phyloP scores from a whole-genome alignment of 257 asterid species.

The Scutellaria galericulata region DNA sequence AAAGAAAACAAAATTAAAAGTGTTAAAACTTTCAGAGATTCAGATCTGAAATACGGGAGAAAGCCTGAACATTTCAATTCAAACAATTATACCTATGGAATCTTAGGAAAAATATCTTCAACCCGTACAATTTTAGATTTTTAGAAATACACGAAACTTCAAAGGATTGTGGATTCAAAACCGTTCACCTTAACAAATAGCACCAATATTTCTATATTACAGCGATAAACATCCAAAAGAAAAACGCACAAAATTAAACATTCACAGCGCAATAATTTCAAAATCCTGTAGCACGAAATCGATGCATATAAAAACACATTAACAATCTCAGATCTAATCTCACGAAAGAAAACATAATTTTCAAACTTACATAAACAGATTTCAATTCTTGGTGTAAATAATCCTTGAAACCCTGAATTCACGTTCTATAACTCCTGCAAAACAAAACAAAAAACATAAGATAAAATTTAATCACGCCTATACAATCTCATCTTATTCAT shows the following conservation, averaged over 20 bases:
- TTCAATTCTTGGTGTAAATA: neutral
- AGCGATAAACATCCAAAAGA: neutral
- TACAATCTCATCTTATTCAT: neutral
- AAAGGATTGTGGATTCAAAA: neutral
- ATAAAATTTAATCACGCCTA: neutral
- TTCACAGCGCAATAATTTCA: neutral
- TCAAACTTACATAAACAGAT: slow-evolving; percentile 27
- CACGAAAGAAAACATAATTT: neutral
- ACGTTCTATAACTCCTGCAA: slow-evolving; percentile 37
- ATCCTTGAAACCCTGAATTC: slow-evolving; percentile 25
- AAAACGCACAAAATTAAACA: neutral
- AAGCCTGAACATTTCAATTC: neutral
- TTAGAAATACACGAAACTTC: neutral
- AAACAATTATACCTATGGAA: neutral
- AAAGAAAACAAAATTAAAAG: too few species aligned
- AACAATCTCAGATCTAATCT: neutral
- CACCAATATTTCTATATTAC: neutral
- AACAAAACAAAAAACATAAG: slow-evolving; percentile 12
- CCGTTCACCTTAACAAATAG: neutral
- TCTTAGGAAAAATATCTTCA: neutral
- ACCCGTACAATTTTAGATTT: neutral
- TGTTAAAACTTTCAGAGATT: neutral
- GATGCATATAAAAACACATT: neutral
- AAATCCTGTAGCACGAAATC: neutral
- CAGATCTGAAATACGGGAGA: slow-evolving; percentile 31